Percentiles rank a stretch among this genome's conserved stretches.
Evolutionary conservation across 2,329 filamentous ascomycete species (phyloP).

Genomic region (Biscogniauxia mediterranea): DNA sequence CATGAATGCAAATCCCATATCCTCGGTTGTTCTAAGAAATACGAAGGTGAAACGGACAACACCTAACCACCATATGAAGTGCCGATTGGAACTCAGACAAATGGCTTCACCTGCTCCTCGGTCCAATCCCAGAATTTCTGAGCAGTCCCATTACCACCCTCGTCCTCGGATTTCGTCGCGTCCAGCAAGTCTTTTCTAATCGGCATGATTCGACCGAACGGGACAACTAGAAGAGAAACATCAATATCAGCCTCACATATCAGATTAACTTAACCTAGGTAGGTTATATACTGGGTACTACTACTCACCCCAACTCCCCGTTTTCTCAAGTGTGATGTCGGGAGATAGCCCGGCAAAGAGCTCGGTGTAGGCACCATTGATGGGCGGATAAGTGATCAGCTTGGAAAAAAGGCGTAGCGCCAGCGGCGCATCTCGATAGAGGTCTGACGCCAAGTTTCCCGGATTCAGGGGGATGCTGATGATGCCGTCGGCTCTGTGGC

Average conservation of each 20-base stretch:
- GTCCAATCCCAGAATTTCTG: constrained; percentile 15
- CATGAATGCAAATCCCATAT: too few relatives aligned
- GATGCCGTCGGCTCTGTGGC: constrained; percentile 10
- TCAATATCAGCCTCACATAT: background rate
- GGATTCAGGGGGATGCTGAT: constrained; percentile 12
- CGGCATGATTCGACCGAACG: constrained; percentile 5
- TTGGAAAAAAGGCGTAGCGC: background rate
- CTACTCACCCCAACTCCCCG: constrained; percentile 3
- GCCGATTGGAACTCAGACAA: background rate
- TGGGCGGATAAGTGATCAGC: background rate
- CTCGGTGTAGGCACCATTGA: constrained; percentile 10
- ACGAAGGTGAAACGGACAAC: too few relatives aligned
- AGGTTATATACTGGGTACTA: background rate
- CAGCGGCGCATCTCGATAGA: background rate
- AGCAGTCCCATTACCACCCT: constrained; percentile 10
- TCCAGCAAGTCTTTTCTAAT: constrained; percentile 7
- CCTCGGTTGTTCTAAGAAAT: too few relatives aligned
- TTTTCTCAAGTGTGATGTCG: constrained; percentile 4
- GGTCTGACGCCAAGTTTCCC: constrained; percentile 9
- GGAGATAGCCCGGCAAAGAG: constrained; percentile 16
- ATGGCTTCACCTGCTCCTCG: background rate
- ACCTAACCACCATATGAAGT: too few relatives aligned
- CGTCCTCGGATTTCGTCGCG: constrained; percentile 5
- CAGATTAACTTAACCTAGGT: too few relatives aligned
- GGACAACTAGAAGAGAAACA: background rate